These are phyloP conservation scores for Aplosporella prunicola DNA, from an alignment of 2,329 filamentous ascomycete species.

Conservation along the genomic window DNA sequence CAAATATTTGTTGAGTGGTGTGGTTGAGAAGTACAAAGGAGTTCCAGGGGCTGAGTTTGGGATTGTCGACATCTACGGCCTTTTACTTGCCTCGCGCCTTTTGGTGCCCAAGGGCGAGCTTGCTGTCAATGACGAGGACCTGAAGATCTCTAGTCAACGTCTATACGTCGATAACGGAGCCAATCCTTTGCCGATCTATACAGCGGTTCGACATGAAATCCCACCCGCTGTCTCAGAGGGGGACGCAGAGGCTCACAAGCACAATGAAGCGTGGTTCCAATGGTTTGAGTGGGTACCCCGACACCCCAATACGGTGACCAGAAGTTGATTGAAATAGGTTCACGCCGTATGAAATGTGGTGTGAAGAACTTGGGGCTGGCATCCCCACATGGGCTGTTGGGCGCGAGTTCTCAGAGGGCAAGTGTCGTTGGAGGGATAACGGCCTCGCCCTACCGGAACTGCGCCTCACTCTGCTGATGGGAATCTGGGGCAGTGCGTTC, in stretches of 20 bases:
- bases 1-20: constrained; percentile 76
- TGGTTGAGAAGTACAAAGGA: constrained; percentile 86
- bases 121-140: constrained; percentile 63
- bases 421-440: constrained; percentile 52
- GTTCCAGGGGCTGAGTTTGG: constrained; percentile 74
- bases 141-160: constrained; percentile 85
- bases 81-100: constrained; percentile 73
- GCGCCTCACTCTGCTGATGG: constrained; percentile 73
- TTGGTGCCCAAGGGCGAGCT: constrained; percentile 81
- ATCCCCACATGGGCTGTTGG: constrained; percentile 94
- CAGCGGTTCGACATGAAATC: constrained; percentile 90
- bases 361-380: constrained; percentile 80
- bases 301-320: neutral
- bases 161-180: constrained; percentile 66
- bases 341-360: constrained; percentile 90
- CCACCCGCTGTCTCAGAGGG: constrained; percentile 49
- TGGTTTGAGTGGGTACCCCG: constrained; percentile 72
- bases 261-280: constrained; percentile 79
- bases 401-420: constrained; percentile 66
- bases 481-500: constrained; percentile 94
- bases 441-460: constrained; percentile 72
- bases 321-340: constrained; percentile 19
- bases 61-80: constrained; percentile 84
- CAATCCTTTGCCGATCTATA: constrained; percentile 88
- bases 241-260: constrained; percentile 36